A percentile compares a stretch with the other conserved stretches of the same genome.
Evolutionary conservation across 805 yeast species (phyloP).

Genomic region (Yarrowia alimentaria): DNA sequence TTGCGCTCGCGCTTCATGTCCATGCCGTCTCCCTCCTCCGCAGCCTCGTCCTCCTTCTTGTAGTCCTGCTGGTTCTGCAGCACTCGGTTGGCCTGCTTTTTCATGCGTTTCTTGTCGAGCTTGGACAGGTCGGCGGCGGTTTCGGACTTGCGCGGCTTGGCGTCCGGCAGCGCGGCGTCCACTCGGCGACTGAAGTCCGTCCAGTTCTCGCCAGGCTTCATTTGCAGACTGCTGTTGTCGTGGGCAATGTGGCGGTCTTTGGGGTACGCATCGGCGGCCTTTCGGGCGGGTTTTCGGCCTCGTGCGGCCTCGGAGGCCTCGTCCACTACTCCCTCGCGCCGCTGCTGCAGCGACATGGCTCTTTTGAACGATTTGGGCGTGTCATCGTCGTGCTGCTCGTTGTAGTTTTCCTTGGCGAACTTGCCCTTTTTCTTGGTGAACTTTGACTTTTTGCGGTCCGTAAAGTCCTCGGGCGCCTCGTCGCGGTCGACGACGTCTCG

Average conservation of each 20-base stretch:
- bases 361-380: slow-evolving; percentile 40
- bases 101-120: slow-evolving; percentile 36
- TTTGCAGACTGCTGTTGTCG: slow-evolving; percentile 31
- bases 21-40: slow-evolving; percentile 30
- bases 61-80: slow-evolving; percentile 33
- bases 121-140: slow-evolving; percentile 37
- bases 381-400: slow-evolving; percentile 36
- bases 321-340: too few relatives aligned
- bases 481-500: slow-evolving; percentile 32
- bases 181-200: slow-evolving; percentile 44
- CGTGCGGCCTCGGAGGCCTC: slow-evolving; percentile 26
- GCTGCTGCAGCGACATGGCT: slow-evolving; percentile 35
- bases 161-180: slow-evolving; percentile 44
- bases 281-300: slow-evolving; percentile 20
- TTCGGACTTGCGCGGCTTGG: slow-evolving; percentile 35
- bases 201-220: slow-evolving; percentile 42
- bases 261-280: slow-evolving; percentile 7
- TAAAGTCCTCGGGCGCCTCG: slow-evolving; percentile 30
- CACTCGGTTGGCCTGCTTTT: slow-evolving; percentile 30
- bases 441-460: slow-evolving; percentile 27
- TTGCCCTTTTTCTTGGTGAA: slow-evolving; percentile 30
- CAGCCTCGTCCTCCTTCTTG: slow-evolving; percentile 12
- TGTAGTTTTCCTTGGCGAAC: slow-evolving; percentile 23
- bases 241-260: slow-evolving; percentile 21
- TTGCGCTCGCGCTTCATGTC: not conserved